A percentile compares a stretch with the other conserved stretches of the same genome.
These are phyloP conservation scores for Eucalyptus cloeziana DNA, from an alignment of 345 rosid species.

Conservation along the genomic window DNA sequence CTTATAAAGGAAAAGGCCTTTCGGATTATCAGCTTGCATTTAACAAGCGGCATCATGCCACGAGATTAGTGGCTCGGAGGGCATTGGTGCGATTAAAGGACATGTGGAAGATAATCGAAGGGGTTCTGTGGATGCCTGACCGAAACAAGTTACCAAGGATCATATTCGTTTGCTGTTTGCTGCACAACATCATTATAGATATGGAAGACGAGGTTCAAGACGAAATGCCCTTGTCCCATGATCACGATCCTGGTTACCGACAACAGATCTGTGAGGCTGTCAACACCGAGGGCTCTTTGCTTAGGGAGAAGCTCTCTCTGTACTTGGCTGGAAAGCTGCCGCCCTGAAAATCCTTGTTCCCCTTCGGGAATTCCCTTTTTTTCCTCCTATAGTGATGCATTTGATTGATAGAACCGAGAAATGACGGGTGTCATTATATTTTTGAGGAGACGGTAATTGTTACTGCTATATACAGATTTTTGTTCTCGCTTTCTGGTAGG, in stretches of 20 bases:
- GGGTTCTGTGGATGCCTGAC: conserved; percentile 69
- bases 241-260: conserved; percentile 34
- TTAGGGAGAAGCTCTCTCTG: conserved; percentile 38
- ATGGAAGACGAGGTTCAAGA: conserved; percentile 33
- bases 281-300: conserved; percentile 12
- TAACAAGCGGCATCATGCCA: conserved; percentile 28
- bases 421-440: neutral
- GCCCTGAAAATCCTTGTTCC: neutral
- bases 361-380: neutral
- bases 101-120: conserved; percentile 48
- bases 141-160: conserved; percentile 46
- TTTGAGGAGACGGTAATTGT: neutral
- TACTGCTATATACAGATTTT: neutral
- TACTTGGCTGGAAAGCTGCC: conserved; percentile 22
- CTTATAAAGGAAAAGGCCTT: conserved; percentile 32
- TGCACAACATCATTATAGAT: conserved; percentile 51
- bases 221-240: conserved; percentile 8
- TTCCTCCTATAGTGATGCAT: neutral
- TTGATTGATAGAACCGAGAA: neutral
- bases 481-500: neutral
- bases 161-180: conserved; percentile 53
- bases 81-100: conserved; percentile 46
- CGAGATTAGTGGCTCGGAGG: conserved; percentile 30
- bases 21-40: conserved; percentile 18
- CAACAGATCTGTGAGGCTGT: conserved; percentile 22